Base-by-base conservation (phyloP, 106 monocot species). In the Acorus calamus region DNA sequence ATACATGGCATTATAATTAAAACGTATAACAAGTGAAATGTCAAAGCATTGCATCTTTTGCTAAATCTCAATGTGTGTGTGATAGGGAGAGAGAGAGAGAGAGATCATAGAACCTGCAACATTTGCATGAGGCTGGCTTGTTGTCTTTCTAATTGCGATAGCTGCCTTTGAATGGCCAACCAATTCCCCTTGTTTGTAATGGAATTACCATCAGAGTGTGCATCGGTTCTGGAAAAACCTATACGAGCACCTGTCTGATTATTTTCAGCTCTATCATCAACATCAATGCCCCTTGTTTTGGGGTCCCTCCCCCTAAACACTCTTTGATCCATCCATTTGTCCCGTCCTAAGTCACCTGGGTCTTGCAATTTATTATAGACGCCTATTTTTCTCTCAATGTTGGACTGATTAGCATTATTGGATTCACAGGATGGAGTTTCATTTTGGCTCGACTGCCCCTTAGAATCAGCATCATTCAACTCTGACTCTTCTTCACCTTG, bases 61-160 rank as follows among this genome's bases (percentile, higher is more conserved):
- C 28, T 28, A 28, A 28, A 28, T 28, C 28, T 28, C 28, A 28
- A 28, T 28, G 28, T 28, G 28, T 28, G 28, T 28, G 28, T 28
- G 28, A 28, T 28, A 28, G 28, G n/a, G n/a, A 28, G 28, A 59
- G 4, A 59, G 2, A 9, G 42, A 42, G 44, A 59, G 42, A 46
- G 2, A 47, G 7, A 2, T 57, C 28, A 28, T 28, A 28, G 45
- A 59, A 96, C 96, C 91, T 96, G 96, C 69, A 96, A 64, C 91
- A 91, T 91, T 68, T 87, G 85, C 96, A 96, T 85, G 11, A 96
- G 78, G 78, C 78, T 72, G 5, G 85, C 65, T 78, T 96, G 96
- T 71, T 96, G 90, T 55, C 90, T 91, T 66, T 96, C 96, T 62
- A 96, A 68, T 66, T 87, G 81, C 12, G 79, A 73, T 56, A 96